Conservation (phyloP, 2,329 filamentous ascomycete genomes). For the Aspergillus eucalypticola region DNA sequence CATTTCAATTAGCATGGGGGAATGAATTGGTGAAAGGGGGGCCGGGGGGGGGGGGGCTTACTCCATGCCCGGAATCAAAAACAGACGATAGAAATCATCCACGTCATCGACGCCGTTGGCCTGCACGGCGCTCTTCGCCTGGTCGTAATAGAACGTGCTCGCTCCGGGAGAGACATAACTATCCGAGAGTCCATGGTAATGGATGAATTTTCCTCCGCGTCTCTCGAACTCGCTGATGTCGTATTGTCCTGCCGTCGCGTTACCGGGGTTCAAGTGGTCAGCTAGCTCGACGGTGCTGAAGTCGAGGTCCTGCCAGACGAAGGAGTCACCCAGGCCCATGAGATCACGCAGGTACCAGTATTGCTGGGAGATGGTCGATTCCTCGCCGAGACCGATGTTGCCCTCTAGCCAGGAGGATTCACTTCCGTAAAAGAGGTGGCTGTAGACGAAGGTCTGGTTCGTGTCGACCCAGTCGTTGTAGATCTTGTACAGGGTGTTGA, state of each 20-base stretch:
- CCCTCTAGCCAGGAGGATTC: not conserved
- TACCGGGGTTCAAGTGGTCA: not conserved
- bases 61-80: not conserved
- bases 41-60: too few relatives aligned
- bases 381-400: not conserved
- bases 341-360: not conserved
- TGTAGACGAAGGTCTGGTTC: constrained; percentile 1
- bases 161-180: not conserved
- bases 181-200: not conserved
- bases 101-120: not conserved
- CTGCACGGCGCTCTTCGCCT: not conserved
- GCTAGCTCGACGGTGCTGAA: not conserved
- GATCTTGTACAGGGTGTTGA: not conserved
- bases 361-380: not conserved
- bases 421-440: not conserved
- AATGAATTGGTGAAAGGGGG: too few relatives aligned
- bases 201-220: not conserved
- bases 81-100: not conserved
- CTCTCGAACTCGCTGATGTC: not conserved
- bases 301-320: not conserved
- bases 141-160: not conserved
- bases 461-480: constrained; percentile 3
- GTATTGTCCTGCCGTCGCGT: not conserved
- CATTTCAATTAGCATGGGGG: too few relatives aligned
- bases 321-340: not conserved